A percentile compares a stretch with the other conserved stretches of the same genome.
These are phyloP conservation scores for Phytopythium litorale DNA, from an alignment of 352 stramenopile genomes.

Conservation along the genomic window DNA sequence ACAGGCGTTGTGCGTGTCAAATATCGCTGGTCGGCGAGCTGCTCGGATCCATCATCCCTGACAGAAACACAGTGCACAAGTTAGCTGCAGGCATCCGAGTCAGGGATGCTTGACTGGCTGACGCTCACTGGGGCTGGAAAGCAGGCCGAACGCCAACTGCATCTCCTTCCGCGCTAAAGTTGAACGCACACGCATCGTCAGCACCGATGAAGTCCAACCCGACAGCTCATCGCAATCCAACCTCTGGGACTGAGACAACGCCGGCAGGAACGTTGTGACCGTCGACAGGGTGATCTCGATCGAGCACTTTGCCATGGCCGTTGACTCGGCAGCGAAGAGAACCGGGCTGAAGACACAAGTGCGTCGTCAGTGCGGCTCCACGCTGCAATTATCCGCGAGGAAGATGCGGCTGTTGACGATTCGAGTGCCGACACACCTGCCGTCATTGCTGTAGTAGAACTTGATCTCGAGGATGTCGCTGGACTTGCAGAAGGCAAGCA, in stretches of 20 bases:
- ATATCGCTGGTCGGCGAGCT: not conserved
- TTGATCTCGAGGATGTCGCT: slow-evolving; percentile 68
- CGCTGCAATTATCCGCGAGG: not conserved
- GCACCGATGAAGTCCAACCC: not conserved
- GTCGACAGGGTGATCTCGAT: slow-evolving; percentile 83
- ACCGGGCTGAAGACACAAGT: slow-evolving; percentile 40
- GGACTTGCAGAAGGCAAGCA: slow-evolving; percentile 77
- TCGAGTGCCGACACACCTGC: slow-evolving; percentile 33
- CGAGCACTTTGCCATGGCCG: slow-evolving; percentile 60
- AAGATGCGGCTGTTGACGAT: not conserved
- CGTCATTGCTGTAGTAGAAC: slow-evolving; percentile 67
- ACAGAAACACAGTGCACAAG: too few relatives aligned
- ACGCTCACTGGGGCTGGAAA: not conserved
- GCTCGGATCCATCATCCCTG: not conserved
- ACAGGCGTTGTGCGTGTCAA: not conserved
- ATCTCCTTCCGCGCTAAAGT: not conserved
- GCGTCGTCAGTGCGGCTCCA: not conserved
- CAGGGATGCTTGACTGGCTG: not conserved
- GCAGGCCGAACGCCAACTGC: not conserved
- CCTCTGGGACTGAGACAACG: slow-evolving; percentile 50
- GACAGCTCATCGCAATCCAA: slow-evolving; percentile 2
- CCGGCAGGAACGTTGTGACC: slow-evolving; percentile 73
- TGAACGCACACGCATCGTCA: not conserved
- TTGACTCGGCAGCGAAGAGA: slow-evolving; percentile 68
- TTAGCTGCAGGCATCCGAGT: not conserved